These are phyloP conservation scores for Colletotrichum lentis DNA, from an alignment of 2,329 filamentous ascomycete genomes.

Conservation along the genomic window DNA sequence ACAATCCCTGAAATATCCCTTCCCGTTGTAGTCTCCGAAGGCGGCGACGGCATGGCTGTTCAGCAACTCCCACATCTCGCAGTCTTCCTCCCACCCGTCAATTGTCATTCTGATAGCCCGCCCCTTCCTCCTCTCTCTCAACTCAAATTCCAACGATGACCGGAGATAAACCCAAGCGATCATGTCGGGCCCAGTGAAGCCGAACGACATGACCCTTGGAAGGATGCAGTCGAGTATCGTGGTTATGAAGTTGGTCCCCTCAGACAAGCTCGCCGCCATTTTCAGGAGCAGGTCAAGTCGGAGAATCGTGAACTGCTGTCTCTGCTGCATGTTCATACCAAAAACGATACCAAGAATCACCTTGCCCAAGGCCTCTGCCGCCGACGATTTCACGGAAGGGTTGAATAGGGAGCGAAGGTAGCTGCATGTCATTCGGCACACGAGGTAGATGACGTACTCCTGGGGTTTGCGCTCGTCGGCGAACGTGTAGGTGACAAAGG, in stretches of 20 bases:
- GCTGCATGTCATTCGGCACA: conserved; percentile 14
- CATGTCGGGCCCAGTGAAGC: conserved; percentile 17
- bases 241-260: conserved; percentile 21
- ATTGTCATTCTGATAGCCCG: conserved; percentile 14
- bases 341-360: conserved; percentile 23
- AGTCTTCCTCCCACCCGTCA: conserved; percentile 18
- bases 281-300: conserved; percentile 17
- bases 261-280: conserved; percentile 1
- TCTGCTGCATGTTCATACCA: conserved; percentile 22
- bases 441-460: conserved; percentile 29
- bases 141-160: conserved; percentile 9
- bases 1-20: conserved; percentile 24
- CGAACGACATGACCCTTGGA: conserved; percentile 5
- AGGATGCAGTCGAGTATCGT: conserved; percentile 27
- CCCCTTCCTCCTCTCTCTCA: conserved; percentile 15
- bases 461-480: conserved; percentile 2
- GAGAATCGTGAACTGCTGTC: conserved; percentile 20
- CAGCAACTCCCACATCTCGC: conserved; percentile 12
- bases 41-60: conserved; percentile 4
- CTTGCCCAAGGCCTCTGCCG: conserved; percentile 11
- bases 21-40: conserved; percentile 27
- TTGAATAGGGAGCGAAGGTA: conserved; percentile 24
- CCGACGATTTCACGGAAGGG: conserved; percentile 4
- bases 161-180: conserved; percentile 16
- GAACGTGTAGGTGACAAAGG: conserved; percentile 21